Evolutionary conservation across 345 rosid genomes (phyloP).

Genomic region (Lumnitzera littorea): DNA sequence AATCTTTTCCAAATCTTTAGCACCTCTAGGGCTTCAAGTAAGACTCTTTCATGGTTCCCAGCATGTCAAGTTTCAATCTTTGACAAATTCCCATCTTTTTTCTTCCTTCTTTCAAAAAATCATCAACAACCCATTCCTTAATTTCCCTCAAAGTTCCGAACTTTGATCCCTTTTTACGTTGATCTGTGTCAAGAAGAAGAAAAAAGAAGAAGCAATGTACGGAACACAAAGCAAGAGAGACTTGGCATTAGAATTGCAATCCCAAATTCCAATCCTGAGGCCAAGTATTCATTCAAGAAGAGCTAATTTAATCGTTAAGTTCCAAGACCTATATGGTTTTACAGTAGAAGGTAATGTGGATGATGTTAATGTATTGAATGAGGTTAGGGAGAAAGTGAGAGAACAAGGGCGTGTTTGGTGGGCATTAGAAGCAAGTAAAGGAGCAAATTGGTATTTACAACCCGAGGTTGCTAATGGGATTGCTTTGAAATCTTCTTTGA

Average conservation of each 20-base stretch:
- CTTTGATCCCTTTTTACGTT: too few relatives aligned
- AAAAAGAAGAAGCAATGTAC: constrained; percentile 34
- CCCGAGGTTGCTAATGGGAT: constrained; percentile 75
- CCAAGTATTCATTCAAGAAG: constrained; percentile 96
- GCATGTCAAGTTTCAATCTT: too few relatives aligned
- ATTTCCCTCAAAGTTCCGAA: too few relatives aligned
- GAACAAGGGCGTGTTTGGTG: constrained; percentile 97
- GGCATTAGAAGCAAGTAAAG: constrained; percentile 97
- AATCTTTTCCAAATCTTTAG: too few relatives aligned
- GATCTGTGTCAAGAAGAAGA: background rate
- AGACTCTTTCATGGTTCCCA: too few relatives aligned
- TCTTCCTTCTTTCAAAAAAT: too few relatives aligned
- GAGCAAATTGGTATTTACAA: constrained; percentile 97
- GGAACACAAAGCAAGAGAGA: constrained; percentile 61
- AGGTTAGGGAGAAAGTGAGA: constrained; percentile 95
- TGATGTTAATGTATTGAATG: constrained; percentile 87
- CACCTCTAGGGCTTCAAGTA: too few relatives aligned
- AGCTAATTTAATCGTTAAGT: constrained; percentile 83
- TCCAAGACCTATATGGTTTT: constrained; percentile 92
- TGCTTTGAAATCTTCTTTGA: constrained; percentile 78
- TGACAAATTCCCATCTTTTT: too few relatives aligned
- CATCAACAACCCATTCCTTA: too few relatives aligned
- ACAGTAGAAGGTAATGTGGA: constrained; percentile 98
- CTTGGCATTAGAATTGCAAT: constrained; percentile 55
- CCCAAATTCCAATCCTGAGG: constrained; percentile 74